phyloP scores from a whole-genome alignment of 768 basidiomycete species.

The Postia placenta region DNA sequence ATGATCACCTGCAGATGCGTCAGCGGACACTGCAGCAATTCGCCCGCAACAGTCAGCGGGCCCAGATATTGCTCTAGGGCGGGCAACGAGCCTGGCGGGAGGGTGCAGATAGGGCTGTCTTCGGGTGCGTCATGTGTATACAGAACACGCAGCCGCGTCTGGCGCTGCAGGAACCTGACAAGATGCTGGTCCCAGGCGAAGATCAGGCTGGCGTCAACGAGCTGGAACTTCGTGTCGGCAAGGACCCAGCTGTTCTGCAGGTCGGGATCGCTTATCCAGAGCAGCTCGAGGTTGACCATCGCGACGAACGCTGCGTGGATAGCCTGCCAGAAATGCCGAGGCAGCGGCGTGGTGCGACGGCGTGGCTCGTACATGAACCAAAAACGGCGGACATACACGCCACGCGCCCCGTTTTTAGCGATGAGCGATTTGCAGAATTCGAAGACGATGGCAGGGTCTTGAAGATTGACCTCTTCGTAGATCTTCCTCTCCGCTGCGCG shows the following conservation, averaged over 20 bases:
- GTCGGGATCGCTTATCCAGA: slow-evolving; percentile 36
- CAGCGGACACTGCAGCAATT: slow-evolving; percentile 35
- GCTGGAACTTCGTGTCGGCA: slow-evolving; percentile 35
- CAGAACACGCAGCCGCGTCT: slow-evolving; percentile 36
- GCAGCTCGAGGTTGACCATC: slow-evolving; percentile 38
- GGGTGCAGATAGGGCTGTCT: slow-evolving; percentile 8
- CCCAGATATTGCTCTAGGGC: slow-evolving; percentile 41
- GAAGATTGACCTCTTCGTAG: slow-evolving; percentile 37
- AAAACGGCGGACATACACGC: slow-evolving; percentile 37
- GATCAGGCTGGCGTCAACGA: slow-evolving; percentile 42
- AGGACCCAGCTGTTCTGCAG: slow-evolving; percentile 41
- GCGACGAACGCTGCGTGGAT: slow-evolving; percentile 36
- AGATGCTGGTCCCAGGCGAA: slow-evolving; percentile 43
- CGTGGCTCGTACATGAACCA: slow-evolving; percentile 32
- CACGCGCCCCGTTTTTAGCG: slow-evolving; percentile 27
- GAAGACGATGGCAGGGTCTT: slow-evolving; percentile 29
- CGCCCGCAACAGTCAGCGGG: slow-evolving; percentile 33
- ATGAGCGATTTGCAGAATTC: slow-evolving; percentile 35
- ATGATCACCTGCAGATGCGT: slow-evolving; percentile 39
- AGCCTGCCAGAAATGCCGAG: slow-evolving; percentile 35
- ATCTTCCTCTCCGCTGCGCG: slow-evolving; percentile 40
- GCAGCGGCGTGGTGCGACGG: slow-evolving; percentile 13
- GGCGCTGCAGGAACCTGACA: slow-evolving; percentile 42
- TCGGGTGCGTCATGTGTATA: slow-evolving; percentile 20
- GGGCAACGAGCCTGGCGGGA: slow-evolving; percentile 25